A percentile compares a stretch with the other conserved stretches of the same genome.
Evolutionary conservation across 345 rosid genomes (phyloP).

Genomic region (Pelargonium nanum): DNA sequence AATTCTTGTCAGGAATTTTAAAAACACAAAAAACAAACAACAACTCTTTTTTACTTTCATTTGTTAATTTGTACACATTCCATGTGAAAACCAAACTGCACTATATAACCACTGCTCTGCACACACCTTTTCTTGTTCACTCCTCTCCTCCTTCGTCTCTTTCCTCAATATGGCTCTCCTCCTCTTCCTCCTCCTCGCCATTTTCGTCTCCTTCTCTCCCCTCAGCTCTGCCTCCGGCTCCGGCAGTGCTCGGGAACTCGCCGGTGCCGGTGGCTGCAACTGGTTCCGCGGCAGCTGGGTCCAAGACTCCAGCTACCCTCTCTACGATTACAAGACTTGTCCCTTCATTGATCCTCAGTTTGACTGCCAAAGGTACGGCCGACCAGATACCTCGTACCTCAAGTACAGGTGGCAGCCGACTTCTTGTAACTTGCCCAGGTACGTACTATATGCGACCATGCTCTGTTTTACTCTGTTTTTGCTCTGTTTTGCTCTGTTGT

Average conservation of each 20-base stretch:
- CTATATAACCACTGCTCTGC: not conserved
- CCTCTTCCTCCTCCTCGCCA: not conserved
- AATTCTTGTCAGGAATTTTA: no score
- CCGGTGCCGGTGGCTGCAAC: constrained; percentile 14
- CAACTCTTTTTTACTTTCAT: not conserved
- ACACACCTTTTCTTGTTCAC: not conserved
- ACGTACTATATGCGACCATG: constrained; percentile 2
- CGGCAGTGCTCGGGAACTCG: not conserved
- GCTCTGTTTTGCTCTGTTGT: not conserved
- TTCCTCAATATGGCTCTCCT: not conserved
- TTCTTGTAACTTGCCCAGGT: constrained; percentile 35
- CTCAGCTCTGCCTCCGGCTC: not conserved
- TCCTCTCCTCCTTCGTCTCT: not conserved
- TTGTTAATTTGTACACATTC: no score
- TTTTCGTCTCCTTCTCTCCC: not conserved
- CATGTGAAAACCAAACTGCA: no score
- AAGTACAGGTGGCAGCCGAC: constrained; percentile 39
- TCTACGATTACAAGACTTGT: constrained; percentile 31
- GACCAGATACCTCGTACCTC: constrained; percentile 26
- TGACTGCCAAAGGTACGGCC: constrained; percentile 31
- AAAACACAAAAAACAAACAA: not conserved
- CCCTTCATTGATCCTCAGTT: constrained; percentile 37
- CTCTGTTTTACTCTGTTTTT: not conserved
- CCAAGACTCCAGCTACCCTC: constrained; percentile 27
- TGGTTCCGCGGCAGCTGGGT: constrained; percentile 40